These are phyloP conservation scores for Ogataea parapolymorpha DNA, from an alignment of 805 yeast genomes.

Conservation along the genomic window DNA sequence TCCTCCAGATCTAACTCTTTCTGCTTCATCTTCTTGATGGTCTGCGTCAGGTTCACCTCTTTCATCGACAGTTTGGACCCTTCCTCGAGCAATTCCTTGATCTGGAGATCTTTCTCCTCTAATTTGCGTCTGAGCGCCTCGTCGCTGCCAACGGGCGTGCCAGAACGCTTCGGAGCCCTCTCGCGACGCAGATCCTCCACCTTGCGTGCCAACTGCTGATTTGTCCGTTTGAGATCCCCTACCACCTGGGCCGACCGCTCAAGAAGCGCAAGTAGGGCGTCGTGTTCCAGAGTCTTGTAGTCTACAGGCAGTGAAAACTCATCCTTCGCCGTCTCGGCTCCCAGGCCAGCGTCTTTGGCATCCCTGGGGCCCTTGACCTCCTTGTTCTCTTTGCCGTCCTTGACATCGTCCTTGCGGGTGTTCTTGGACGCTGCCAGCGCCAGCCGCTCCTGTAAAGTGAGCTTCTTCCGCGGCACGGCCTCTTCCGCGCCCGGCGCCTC, in stretches of 20 bases:
- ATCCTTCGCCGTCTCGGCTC: background rate
- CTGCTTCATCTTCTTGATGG: constrained; percentile 59
- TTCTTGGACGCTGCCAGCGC: constrained; percentile 68
- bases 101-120: constrained; percentile 54
- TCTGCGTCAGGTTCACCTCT: constrained; percentile 65
- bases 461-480: constrained; percentile 45
- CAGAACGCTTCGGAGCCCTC: constrained; percentile 12
- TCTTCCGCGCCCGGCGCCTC: constrained; percentile 1
- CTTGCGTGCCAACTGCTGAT: constrained; percentile 19
- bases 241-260: constrained; percentile 5
- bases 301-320: constrained; percentile 15
- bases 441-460: constrained; percentile 80
- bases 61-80: constrained; percentile 69
- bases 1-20: constrained; percentile 39
- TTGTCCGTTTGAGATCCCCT: constrained; percentile 7
- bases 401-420: constrained; percentile 6
- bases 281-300: constrained; percentile 10
- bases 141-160: constrained; percentile 7
- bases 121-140: constrained; percentile 31
- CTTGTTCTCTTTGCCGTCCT: constrained; percentile 5
- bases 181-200: constrained; percentile 30
- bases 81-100: constrained; percentile 66
- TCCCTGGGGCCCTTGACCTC: constrained; percentile 1
- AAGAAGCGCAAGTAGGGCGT: constrained; percentile 14
- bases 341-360: background rate